Conservation (phyloP, 176 grass and related monocot species). For the Oryza nivara region DNA sequence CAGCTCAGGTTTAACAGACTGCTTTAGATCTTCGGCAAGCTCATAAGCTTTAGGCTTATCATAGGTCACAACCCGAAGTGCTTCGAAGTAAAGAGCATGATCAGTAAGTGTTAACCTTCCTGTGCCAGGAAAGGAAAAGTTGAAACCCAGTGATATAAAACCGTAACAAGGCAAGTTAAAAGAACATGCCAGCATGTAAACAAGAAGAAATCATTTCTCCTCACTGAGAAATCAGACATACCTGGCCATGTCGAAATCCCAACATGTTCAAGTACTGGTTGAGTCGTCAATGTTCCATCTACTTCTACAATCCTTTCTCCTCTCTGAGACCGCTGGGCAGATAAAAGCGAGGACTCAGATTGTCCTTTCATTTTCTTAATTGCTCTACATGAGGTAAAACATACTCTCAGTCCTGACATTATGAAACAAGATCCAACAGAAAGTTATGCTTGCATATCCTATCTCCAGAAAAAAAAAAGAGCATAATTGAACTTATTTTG, state of each 20-base stretch:
- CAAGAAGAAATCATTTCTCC: background rate
- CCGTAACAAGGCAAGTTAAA: constrained; percentile 8
- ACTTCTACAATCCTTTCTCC: constrained; percentile 89
- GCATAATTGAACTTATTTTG: constrained; percentile 24
- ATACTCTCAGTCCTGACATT: constrained; percentile 34
- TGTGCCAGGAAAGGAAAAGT: constrained; percentile 48
- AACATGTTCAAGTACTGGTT: constrained; percentile 96
- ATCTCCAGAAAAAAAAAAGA: constrained; percentile 23
- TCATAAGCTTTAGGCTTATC: constrained; percentile 96
- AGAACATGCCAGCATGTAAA: constrained; percentile 28
- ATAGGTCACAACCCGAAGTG: constrained; percentile 78
- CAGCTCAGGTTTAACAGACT: constrained; percentile 90
- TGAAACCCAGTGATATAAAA: constrained; percentile 43
- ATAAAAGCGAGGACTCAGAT: constrained; percentile 85
- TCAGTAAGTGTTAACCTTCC: constrained; percentile 91
- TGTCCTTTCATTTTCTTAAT: constrained; percentile 97
- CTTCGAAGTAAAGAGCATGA: constrained; percentile 97
- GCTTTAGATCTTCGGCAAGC: constrained; percentile 95
- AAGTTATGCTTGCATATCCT: constrained; percentile 28
- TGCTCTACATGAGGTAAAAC: constrained; percentile 60
- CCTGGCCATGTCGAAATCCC: constrained; percentile 96
- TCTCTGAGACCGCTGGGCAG: constrained; percentile 66
- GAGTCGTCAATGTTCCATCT: constrained; percentile 95
- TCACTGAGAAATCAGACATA: constrained; percentile 25
- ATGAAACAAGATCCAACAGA: constrained; percentile 42